Conservation (phyloP, 2,329 filamentous ascomycete genomes). For the Neurospora sp. region DNA sequence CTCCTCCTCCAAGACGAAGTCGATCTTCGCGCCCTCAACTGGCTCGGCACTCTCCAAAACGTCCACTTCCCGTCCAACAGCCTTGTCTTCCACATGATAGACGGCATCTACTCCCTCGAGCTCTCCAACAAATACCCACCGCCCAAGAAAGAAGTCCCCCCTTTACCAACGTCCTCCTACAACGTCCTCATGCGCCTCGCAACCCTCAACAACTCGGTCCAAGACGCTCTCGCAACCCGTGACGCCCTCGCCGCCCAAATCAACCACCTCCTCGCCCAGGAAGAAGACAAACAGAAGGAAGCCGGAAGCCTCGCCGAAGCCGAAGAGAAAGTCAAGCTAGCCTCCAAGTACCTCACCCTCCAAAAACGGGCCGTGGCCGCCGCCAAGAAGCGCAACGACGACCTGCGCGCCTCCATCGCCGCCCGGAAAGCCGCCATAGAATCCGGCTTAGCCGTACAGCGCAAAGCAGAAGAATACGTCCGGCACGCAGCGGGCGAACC, state of each 20-base stretch:
- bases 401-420: constrained; percentile 56
- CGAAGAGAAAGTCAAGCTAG: constrained; percentile 37
- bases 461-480: constrained; percentile 49
- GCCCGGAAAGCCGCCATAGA: constrained; percentile 58
- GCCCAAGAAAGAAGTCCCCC: constrained; percentile 38
- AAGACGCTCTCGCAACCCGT: constrained; percentile 74
- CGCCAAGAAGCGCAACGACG: constrained; percentile 52
- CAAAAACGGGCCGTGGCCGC: constrained; percentile 58
- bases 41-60: constrained; percentile 61
- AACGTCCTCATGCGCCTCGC: constrained; percentile 79
- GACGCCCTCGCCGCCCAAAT: constrained; percentile 71
- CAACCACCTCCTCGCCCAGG: constrained; percentile 41
- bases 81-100: constrained; percentile 72
- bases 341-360: constrained; percentile 44
- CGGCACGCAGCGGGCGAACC: constrained; percentile 45
- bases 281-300: constrained; percentile 26
- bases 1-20: constrained; percentile 64
- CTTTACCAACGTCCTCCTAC: constrained; percentile 64
- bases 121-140: constrained; percentile 42
- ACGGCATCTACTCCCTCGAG: constrained; percentile 78
- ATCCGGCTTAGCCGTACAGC: constrained; percentile 49
- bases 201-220: constrained; percentile 82
- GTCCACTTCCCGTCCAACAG: constrained; percentile 72
- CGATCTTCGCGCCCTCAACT: constrained; percentile 64
- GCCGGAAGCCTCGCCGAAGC: constrained; percentile 30